Conservation (phyloP, 345 rosid genomes). For the Sapria himalayana region DNA sequence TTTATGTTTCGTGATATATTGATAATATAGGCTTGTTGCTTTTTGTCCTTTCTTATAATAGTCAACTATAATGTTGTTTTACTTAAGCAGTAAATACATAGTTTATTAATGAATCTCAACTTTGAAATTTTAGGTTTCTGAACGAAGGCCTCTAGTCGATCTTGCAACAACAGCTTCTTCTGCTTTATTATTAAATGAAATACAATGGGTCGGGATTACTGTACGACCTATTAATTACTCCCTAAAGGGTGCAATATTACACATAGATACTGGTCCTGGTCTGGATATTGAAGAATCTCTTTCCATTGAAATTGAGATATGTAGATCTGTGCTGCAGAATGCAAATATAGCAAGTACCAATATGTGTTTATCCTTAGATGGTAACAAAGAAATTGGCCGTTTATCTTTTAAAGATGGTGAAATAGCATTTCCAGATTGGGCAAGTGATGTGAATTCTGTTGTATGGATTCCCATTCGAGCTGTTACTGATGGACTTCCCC, state of each 20-base stretch:
- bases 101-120: conserved; percentile 2
- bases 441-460: conserved; percentile 44
- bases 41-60: too few relatives aligned
- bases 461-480: conserved; percentile 88
- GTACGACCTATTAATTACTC: conserved; percentile 67
- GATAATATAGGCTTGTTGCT: too few relatives aligned
- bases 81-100: not conserved
- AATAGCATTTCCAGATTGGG: conserved; percentile 81
- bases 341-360: conserved; percentile 12
- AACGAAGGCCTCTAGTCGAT: conserved; percentile 92
- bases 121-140: conserved; percentile 45
- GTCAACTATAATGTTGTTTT: too few relatives aligned
- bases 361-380: conserved; percentile 16
- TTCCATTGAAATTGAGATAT: conserved; percentile 74
- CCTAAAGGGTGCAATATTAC: conserved; percentile 60
- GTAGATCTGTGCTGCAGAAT: conserved; percentile 13
- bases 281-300: conserved; percentile 55
- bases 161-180: conserved; percentile 74
- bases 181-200: conserved; percentile 71
- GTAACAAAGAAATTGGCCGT: conserved; percentile 28
- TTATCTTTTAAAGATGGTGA: conserved; percentile 38
- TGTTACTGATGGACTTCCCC: conserved; percentile 48
- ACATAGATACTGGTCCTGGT: conserved; percentile 93
- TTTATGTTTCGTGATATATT: too few relatives aligned
- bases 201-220: conserved; percentile 79